Base-by-base conservation (phyloP, 768 basidiomycete species). In the Suillus variegatus region DNA sequence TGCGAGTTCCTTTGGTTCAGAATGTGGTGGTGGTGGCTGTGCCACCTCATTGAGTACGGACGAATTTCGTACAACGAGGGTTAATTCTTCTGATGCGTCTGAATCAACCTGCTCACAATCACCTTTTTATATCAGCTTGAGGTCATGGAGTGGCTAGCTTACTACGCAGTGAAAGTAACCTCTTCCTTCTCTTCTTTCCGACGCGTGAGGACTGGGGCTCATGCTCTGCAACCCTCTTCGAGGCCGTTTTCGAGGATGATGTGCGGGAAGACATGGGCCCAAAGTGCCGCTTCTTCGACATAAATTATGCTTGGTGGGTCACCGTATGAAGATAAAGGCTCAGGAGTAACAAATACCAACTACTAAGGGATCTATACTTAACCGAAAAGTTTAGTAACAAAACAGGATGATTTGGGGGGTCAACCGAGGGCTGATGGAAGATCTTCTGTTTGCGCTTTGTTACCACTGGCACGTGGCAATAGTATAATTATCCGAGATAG, bases 391-490 rank as follows among this genome's bases (percentile, higher is more conserved):
- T 35, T 36, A 7, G 18, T 18, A 44, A 60, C 41, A 60, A 60
- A 60, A 43, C 58, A 32, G 28, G 58, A 25, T 43, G 41, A 60
- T 43, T 60, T 7, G 25, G 41, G 58, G 58, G 58, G 58, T 60
- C 41, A 28, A 60, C 52, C 16, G 52, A 28, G 32, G 18, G 5
- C 18, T 58, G n/a, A 41, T n/a, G n/a, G n/a, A n/a, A n/a, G n/a
- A n/a, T 12, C 22, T 57, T 25, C 43, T 61, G 25, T 28, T 52
- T 52, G 25, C 46, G 36, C 41, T 16, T 32, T 60, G 22, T 20
- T n/a, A 25, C 62, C 63, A 65, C 32, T 32, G 32, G 32, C 32
- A 32, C 63, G 65, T 55, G 46, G 54, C 38, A 28, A 51, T 40
- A 13, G 38, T 35, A 47, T 52, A 49, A 22, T 46, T 49, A 22